Evolutionary conservation across 2,329 filamentous ascomycete genomes (phyloP), one percentile per base, ranked within the genome.

Genomic region (Sodiomyces alkalinus): DNA sequence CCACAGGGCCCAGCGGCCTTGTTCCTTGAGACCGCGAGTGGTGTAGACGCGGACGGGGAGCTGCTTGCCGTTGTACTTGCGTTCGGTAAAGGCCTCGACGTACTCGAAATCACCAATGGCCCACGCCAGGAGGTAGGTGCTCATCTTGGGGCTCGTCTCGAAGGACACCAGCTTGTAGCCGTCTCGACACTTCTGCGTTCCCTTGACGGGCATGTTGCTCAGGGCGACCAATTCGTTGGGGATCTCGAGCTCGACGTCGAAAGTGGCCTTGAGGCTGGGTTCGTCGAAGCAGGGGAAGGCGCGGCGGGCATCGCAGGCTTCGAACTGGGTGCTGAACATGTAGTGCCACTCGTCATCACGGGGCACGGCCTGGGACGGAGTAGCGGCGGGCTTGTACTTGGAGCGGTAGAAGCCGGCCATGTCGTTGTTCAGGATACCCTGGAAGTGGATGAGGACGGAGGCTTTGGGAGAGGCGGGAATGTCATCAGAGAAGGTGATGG

Each of bases 261-360:
- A 96, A 3, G 85, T 87, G 8, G 90, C 83, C 59, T 98, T 98
- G 39, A 96, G 68, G 46, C 92, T 93, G 22, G 90, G 90, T 59
- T 98, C 90, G 48, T 98, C 90, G 47, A 96, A 96, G 60, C 90
- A 98, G 26, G 90, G 90, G 57, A 98, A 94, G 7, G 90, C 87
- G 40, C 86, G 70, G 39, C 90, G 78, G 36, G 90, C 90, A 56
- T 98, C 90, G 46, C 85, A 93, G 25, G 86, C 79, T 62, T 98
- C 90, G 48, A 98, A 98, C 51, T 98, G 90, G 27, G 90, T 98
- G 60, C 82, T 92, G 53, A 93, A 63, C 80, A 87, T 86, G 48
- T 69, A 68, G 51, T 73, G 68, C 47, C 64, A 70, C 43, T 74
- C 64, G 26, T 64, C 63, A 38, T 76, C 83, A 46, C 66, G 78